Evolutionary conservation across 192 early-diverging fungal species (phyloP).

Genomic region (Coemansia interrupta): DNA sequence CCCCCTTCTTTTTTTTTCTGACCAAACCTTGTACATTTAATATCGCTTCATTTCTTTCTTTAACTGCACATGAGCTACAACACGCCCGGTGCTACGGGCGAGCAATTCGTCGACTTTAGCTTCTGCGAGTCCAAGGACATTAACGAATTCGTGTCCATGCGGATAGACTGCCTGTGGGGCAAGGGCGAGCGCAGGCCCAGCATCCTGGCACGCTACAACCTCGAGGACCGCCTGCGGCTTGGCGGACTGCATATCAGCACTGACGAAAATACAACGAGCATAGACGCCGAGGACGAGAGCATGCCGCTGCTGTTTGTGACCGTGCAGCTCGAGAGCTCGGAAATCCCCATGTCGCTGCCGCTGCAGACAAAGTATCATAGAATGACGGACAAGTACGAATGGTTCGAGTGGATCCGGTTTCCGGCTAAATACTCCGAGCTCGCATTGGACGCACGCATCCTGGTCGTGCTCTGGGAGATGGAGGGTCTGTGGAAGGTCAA

Average conservation of each 20-base stretch:
- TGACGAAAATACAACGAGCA: slow-evolving; percentile 4
- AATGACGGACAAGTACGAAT: slow-evolving; percentile 34
- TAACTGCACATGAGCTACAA: slow-evolving; percentile 36
- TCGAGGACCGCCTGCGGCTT: slow-evolving; percentile 31
- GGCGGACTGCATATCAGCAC: slow-evolving; percentile 13
- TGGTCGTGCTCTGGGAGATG: slow-evolving; percentile 78
- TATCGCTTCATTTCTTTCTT: not conserved
- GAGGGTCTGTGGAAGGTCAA: slow-evolving; percentile 68
- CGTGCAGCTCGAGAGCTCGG: slow-evolving; percentile 45
- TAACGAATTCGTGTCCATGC: slow-evolving; percentile 43
- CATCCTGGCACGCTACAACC: not conserved
- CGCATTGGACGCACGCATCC: slow-evolving; percentile 65
- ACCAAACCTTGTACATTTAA: slow-evolving; percentile 3
- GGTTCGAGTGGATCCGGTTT: slow-evolving; percentile 92
- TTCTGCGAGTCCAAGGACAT: slow-evolving; percentile 52
- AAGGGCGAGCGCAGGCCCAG: slow-evolving; percentile 11
- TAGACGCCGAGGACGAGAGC: not conserved
- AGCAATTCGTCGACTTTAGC: slow-evolving; percentile 52
- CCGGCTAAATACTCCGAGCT: slow-evolving; percentile 87
- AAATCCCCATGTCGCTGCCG: slow-evolving; percentile 38
- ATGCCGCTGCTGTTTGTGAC: slow-evolving; percentile 33
- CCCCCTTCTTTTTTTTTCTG: slow-evolving; percentile 1
- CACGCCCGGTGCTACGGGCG: slow-evolving; percentile 10
- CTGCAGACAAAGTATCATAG: slow-evolving; percentile 44
- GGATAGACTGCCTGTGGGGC: slow-evolving; percentile 48